Base-by-base conservation (phyloP, 805 yeast species). In the Metschnikowia kunwiensis region DNA sequence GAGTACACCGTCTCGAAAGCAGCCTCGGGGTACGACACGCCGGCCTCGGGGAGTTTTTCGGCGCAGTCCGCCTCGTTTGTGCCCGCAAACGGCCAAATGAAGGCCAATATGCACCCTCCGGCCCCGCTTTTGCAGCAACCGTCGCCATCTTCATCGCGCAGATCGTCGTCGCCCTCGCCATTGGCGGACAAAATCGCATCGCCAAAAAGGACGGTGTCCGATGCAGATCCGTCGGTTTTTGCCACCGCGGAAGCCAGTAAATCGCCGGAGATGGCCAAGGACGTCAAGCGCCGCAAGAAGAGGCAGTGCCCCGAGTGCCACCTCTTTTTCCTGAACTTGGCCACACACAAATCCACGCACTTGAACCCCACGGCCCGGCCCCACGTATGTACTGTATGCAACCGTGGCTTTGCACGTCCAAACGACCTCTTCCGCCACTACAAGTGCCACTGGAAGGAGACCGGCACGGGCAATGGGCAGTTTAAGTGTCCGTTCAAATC, bases 351-450 rank as follows among this genome's bases (percentile, higher is more conserved):
- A 57, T 76, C 88, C 1, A 83, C 87, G 12, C 96, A 85, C 57
- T 59, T 81, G 32, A 78, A 79, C 36, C 85, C 82, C 8, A 75
- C 79, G 14, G 70, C 78, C 11, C 72, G 94, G 41, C 95, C 95
- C 0, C 91, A 81, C 55, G 68, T 78, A 29, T 88, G 97, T 60
- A 69, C 75, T 27, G 75, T 79, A 22, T 88, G 97, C 58, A 70
- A 75, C 26, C 76, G 96, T 42, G 95, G 95, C 2, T 88, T 88
- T 62, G 86, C 93, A 11, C 71, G 96, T 41, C 82, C 89, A 27
- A 89, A 89, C 57, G 96, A 88, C 57, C 65, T 89, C 47, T 75
- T 82, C 46, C 72, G 97, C 43, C 97, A 88, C 58, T 78, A 80
- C 51, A 87, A 86, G 60, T 75, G 91, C 40, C 97, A 88, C 58